Evolutionary conservation across 495 filamentous ascomycete genomes (phyloP).

Genomic region (Annulohypoxylon stygium): DNA sequence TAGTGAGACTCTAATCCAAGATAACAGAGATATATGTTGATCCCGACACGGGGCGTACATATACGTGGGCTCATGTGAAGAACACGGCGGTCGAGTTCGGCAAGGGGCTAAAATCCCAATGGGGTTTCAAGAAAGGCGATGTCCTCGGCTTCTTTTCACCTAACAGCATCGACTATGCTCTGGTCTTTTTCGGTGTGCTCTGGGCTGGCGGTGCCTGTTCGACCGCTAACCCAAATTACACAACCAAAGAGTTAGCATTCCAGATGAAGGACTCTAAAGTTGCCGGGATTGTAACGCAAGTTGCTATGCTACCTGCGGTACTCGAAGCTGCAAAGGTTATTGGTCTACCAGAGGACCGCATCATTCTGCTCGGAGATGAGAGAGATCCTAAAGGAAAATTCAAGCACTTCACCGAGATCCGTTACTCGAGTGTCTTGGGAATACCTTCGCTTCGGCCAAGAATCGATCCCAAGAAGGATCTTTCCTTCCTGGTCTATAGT

Average conservation of each 20-base stretch:
- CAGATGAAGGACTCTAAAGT: slow-evolving; percentile 87
- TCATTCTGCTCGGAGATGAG: slow-evolving; percentile 84
- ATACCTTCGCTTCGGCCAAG: slow-evolving; percentile 54
- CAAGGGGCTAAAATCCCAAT: slow-evolving; percentile 76
- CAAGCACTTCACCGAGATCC: slow-evolving; percentile 83
- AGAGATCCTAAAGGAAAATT: slow-evolving; percentile 68
- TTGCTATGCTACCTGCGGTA: slow-evolving; percentile 71
- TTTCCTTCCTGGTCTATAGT: slow-evolving; percentile 81
- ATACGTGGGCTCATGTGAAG: slow-evolving; percentile 79
- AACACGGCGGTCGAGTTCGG: slow-evolving; percentile 79
- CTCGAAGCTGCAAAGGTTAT: slow-evolving; percentile 74
- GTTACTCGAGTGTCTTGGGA: slow-evolving; percentile 67
- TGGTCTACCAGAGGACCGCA: slow-evolving; percentile 73
- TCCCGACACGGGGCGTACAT: slow-evolving; percentile 75
- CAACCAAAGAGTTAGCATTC: slow-evolving; percentile 84
- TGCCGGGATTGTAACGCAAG: slow-evolving; percentile 79
- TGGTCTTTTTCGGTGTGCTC: slow-evolving; percentile 79
- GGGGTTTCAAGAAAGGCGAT: slow-evolving; percentile 85
- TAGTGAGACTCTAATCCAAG: slow-evolving; percentile 23
- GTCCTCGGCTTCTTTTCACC: slow-evolving; percentile 77
- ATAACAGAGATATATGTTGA: slow-evolving; percentile 81
- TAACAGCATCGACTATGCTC: slow-evolving; percentile 80
- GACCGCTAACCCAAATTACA: slow-evolving; percentile 91
- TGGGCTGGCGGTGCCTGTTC: slow-evolving; percentile 88
- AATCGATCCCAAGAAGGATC: slow-evolving; percentile 68